These are phyloP conservation scores for Candida lessepsii DNA, from an alignment of 805 yeast species.

Conservation along the genomic window DNA sequence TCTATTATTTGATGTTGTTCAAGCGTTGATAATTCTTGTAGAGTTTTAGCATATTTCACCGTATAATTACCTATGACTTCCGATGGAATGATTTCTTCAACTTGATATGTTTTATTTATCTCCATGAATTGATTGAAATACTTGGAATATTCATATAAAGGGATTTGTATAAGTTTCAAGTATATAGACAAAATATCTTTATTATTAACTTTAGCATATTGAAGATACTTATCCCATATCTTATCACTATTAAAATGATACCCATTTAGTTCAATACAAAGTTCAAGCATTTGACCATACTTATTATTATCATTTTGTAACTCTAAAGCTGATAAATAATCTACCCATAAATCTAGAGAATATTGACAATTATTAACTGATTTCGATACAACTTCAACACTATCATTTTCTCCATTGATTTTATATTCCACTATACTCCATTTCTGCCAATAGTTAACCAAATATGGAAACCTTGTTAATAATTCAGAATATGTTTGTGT, in stretches of 20 bases:
- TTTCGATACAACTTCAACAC: slow-evolving; percentile 44
- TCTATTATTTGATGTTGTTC: slow-evolving; percentile 45
- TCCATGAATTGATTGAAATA: slow-evolving; percentile 56
- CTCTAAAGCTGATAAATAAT: slow-evolving; percentile 53
- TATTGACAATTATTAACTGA: slow-evolving; percentile 52
- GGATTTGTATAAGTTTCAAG: slow-evolving; percentile 50
- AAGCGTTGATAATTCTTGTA: slow-evolving; percentile 26
- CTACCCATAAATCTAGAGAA: slow-evolving; percentile 68
- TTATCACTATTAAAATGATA: slow-evolving; percentile 72
- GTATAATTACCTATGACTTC: slow-evolving; percentile 20
- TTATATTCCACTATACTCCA: slow-evolving; percentile 56
- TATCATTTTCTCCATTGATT: slow-evolving; percentile 51
- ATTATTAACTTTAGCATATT: slow-evolving; percentile 36
- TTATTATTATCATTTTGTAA: slow-evolving; percentile 18
- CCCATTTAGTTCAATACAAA: slow-evolving; percentile 48
- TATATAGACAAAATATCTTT: slow-evolving; percentile 42
- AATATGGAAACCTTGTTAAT: slow-evolving; percentile 55
- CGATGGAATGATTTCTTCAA: slow-evolving; percentile 24
- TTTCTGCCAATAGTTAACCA: slow-evolving; percentile 63
- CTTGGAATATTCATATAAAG: slow-evolving; percentile 83
- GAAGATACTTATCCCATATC: slow-evolving; percentile 78
- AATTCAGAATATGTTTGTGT: slow-evolving; percentile 27
- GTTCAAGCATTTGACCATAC: slow-evolving; percentile 2
- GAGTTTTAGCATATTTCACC: slow-evolving; percentile 21
- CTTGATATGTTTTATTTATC: slow-evolving; percentile 31